Percentiles rank a stretch among this genome's conserved stretches.
Evolutionary conservation across 2,329 filamentous ascomycete species (phyloP).

Genomic region (Aschersonia sp.): DNA sequence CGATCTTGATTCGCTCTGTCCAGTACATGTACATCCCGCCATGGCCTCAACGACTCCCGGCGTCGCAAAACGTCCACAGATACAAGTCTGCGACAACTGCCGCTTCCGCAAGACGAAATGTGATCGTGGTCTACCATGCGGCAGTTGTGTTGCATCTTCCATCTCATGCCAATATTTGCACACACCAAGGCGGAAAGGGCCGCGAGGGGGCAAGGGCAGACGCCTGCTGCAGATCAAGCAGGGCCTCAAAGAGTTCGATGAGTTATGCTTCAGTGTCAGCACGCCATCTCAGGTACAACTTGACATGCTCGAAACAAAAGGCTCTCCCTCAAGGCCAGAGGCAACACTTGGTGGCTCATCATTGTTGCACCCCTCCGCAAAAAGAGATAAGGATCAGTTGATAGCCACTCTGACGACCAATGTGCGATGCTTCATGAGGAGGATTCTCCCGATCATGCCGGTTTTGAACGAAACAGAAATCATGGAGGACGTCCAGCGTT

Average conservation of each 20-base stretch:
- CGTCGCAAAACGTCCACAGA: neutral
- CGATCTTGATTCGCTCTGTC: too few relatives aligned
- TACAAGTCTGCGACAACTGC: slow-evolving; percentile 15
- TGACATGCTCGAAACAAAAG: slow-evolving; percentile 1
- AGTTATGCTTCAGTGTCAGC: slow-evolving; percentile 8
- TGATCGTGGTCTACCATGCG: slow-evolving; percentile 15
- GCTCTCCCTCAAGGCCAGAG: neutral
- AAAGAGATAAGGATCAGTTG: slow-evolving; percentile 7
- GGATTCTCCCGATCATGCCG: slow-evolving; percentile 18
- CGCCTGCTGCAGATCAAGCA: slow-evolving; percentile 13
- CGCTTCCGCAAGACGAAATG: slow-evolving; percentile 19
- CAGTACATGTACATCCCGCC: neutral
- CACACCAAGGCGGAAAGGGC: slow-evolving; percentile 14
- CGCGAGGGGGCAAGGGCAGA: slow-evolving; percentile 13
- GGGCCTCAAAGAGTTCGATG: slow-evolving; percentile 8
- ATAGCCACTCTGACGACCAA: slow-evolving; percentile 12
- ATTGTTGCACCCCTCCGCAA: neutral
- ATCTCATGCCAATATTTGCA: slow-evolving; percentile 16
- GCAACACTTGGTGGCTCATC: neutral
- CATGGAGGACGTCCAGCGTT: slow-evolving; percentile 10
- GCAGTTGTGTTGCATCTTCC: slow-evolving; percentile 12
- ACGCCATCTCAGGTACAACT: slow-evolving; percentile 6
- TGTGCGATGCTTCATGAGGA: slow-evolving; percentile 14
- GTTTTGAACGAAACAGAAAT: slow-evolving; percentile 14
- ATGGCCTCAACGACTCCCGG: neutral